These are phyloP conservation scores for Ceratonia siliqua DNA, from an alignment of 306 rosid genomes.

Conservation along the genomic window DNA sequence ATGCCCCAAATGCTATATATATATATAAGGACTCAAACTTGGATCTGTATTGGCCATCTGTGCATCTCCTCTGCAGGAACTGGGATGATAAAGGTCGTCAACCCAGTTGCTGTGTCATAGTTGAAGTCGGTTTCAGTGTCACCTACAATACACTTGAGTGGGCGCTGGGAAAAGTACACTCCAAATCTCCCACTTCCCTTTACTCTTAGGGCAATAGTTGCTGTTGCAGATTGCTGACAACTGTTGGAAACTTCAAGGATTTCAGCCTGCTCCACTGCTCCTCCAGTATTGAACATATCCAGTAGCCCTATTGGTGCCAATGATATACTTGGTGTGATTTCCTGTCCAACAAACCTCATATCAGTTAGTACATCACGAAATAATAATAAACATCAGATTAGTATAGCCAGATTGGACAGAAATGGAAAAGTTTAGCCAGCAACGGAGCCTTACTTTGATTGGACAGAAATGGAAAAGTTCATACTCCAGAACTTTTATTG, in stretches of 20 bases:
- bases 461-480: conserved; percentile 91
- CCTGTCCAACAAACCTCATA: conserved; percentile 42
- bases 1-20: not conserved
- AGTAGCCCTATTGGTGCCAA: conserved; percentile 86
- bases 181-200: conserved; percentile 86
- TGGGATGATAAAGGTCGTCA: conserved; percentile 58
- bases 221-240: conserved; percentile 43
- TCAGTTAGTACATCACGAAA: not conserved
- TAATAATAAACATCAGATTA: not conserved
- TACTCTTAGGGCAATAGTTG: conserved; percentile 52
- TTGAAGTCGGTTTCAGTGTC: conserved; percentile 42
- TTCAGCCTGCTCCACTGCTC: conserved; percentile 69
- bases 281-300: conserved; percentile 81
- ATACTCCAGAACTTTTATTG: conserved; percentile 75
- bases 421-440: not conserved
- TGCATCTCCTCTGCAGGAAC: conserved; percentile 60
- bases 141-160: conserved; percentile 55
- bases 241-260: conserved; percentile 41
- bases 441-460: conserved; percentile 49
- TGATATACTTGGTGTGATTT: conserved; percentile 53
- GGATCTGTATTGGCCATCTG: conserved; percentile 65
- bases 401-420: no score
- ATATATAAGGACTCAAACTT: conserved; percentile 52
- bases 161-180: conserved; percentile 66
- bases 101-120: conserved; percentile 59